Evolutionary conservation across 2,329 filamentous ascomycete species (phyloP).

Genomic region (Acrodontium crateriforme): DNA sequence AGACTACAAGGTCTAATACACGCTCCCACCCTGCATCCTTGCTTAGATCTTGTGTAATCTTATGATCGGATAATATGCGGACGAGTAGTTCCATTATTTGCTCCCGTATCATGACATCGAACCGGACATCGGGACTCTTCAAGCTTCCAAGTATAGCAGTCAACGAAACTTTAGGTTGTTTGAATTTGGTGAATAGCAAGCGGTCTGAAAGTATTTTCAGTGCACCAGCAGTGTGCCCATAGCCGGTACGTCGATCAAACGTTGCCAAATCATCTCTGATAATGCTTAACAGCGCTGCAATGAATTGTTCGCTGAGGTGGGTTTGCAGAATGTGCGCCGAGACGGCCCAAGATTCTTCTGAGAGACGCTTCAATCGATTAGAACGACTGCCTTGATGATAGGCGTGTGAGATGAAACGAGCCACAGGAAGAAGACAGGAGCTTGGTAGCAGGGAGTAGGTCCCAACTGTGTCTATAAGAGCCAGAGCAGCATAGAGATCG

Average conservation of each 20-base stretch:
- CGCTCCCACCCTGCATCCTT: constrained; percentile 3
- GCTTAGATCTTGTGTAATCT: constrained; percentile 2
- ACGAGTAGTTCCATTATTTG: constrained; percentile 12
- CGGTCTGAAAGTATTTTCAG: constrained; percentile 17
- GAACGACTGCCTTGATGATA: constrained; percentile 19
- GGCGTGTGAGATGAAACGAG: constrained; percentile 17
- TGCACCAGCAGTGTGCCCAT: constrained; percentile 16
- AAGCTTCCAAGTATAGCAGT: constrained; percentile 6
- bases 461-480: constrained; percentile 17
- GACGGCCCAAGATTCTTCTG: constrained; percentile 13
- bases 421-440: constrained; percentile 8
- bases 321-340: constrained; percentile 16
- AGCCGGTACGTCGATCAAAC: constrained; percentile 9
- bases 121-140: constrained; percentile 2
- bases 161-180: constrained; percentile 3
- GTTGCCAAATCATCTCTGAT: constrained; percentile 9
- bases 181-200: constrained; percentile 1
- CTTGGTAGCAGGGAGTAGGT: constrained; percentile 16
- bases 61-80: constrained; percentile 35
- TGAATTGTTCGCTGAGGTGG: constrained; percentile 16
- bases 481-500: constrained; percentile 16
- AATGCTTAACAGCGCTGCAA: constrained; percentile 12
- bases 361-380: constrained; percentile 16
- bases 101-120: constrained; percentile 6
- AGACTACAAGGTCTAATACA: constrained; percentile 2